phyloP scores from a whole-genome alignment of 2,329 filamentous ascomycete genomes.

The Alternaria brassicicola region DNA sequence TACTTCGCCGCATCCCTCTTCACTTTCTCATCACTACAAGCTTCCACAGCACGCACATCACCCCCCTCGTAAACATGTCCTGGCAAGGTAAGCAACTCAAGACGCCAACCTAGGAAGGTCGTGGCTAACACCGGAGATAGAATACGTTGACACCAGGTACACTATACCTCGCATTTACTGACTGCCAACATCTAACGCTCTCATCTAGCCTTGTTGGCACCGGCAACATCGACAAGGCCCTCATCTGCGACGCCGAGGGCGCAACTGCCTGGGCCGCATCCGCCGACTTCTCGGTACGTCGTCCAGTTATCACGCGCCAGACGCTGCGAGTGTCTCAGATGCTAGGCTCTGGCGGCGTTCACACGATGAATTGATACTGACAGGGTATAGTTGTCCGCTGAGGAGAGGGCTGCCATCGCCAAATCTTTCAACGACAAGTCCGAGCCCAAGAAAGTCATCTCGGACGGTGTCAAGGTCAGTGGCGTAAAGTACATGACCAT shows the following conservation, averaged over 20 bases:
- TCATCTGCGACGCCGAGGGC: conserved; percentile 57
- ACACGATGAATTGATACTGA: conserved; percentile 14
- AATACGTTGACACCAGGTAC: conserved; percentile 52
- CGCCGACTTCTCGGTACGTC: conserved; percentile 80
- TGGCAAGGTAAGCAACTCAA: conserved; percentile 48
- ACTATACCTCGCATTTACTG: neutral
- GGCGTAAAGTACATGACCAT: conserved; percentile 80
- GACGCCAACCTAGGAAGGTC: conserved; percentile 15
- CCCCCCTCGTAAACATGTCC: conserved; percentile 48
- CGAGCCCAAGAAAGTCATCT: conserved; percentile 69
- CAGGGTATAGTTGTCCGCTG: conserved; percentile 54
- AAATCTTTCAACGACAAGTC: conserved; percentile 60
- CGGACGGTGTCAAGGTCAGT: conserved; percentile 75
- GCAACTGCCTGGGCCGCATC: conserved; percentile 76
- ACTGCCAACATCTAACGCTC: conserved; percentile 20
- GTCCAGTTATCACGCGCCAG: conserved; percentile 9
- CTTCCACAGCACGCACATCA: conserved; percentile 33
- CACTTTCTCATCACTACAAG: conserved; percentile 21
- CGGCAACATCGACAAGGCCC: conserved; percentile 55
- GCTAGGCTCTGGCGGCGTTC: neutral
- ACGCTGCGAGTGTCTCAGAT: neutral
- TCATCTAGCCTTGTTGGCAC: conserved; percentile 49
- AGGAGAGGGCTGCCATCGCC: conserved; percentile 63
- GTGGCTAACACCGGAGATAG: conserved; percentile 37
- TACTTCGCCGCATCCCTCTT: conserved; percentile 20